Evolutionary conservation across 2,329 filamentous ascomycete genomes (phyloP).

Genomic region (Escovopsis sp.): DNA sequence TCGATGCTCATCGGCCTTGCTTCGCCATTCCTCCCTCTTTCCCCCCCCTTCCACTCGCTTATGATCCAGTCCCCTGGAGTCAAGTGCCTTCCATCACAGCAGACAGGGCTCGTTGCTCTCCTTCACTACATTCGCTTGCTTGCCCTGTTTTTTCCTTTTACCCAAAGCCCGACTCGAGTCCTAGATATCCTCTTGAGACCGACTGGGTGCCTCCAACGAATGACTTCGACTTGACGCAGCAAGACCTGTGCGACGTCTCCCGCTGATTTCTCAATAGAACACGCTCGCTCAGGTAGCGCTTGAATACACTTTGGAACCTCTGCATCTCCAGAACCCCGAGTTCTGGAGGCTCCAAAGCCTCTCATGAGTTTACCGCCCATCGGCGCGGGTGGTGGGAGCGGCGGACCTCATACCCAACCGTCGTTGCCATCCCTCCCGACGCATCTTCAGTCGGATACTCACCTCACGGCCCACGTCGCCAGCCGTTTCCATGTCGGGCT

Average conservation of each 20-base stretch:
- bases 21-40: neutral
- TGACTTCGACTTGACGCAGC: neutral
- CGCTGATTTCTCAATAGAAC: neutral
- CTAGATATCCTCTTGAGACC: neutral
- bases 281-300: neutral
- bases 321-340: constrained; percentile 10
- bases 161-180: neutral
- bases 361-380: constrained; percentile 40
- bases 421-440: constrained; percentile 79
- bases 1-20: neutral
- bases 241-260: neutral
- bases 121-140: too few relatives aligned
- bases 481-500: constrained; percentile 84
- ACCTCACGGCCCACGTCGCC: constrained; percentile 68
- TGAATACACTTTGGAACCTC: neutral
- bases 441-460: constrained; percentile 64
- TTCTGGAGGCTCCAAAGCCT: constrained; percentile 31
- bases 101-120: too few relatives aligned
- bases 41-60: neutral
- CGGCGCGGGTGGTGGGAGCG: constrained; percentile 29
- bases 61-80: neutral
- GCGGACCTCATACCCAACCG: constrained; percentile 60
- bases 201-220: neutral
- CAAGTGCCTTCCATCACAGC: neutral
- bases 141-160: neutral